phyloP scores from a whole-genome alignment of 2,329 filamentous ascomycete species.

The Apiospora koreana region DNA sequence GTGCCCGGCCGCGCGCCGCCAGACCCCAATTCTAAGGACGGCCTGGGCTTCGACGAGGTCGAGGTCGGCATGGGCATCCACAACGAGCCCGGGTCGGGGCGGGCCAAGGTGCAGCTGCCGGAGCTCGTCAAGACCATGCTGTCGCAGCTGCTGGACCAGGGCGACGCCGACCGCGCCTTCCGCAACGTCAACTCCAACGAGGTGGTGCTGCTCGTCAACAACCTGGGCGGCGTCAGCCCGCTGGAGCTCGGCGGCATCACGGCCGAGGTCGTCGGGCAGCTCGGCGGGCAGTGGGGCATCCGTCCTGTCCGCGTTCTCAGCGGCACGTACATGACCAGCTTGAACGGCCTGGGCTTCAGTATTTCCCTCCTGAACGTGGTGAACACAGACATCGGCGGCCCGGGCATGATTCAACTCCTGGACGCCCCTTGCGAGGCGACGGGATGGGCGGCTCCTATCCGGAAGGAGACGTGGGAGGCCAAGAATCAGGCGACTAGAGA shows the following conservation, averaged over 20 bases:
- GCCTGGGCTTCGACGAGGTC: constrained; percentile 56
- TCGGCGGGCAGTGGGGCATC: constrained; percentile 56
- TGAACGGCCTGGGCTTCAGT: constrained; percentile 77
- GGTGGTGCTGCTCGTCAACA: constrained; percentile 72
- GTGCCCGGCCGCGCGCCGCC: constrained; percentile 72
- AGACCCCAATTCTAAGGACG: constrained; percentile 53
- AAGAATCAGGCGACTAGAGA: constrained; percentile 50
- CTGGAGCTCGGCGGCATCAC: constrained; percentile 74
- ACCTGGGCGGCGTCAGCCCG: constrained; percentile 72
- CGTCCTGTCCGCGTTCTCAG: constrained; percentile 64
- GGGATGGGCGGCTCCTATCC: constrained; percentile 69
- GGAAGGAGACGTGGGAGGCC: constrained; percentile 63
- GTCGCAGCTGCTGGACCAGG: constrained; percentile 64
- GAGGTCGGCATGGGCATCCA: constrained; percentile 79
- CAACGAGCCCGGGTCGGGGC: constrained; percentile 64
- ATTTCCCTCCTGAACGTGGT: constrained; percentile 68
- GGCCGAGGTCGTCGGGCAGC: constrained; percentile 65
- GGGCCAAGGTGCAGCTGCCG: constrained; percentile 52
- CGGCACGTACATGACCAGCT: constrained; percentile 77
- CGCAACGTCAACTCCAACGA: constrained; percentile 62
- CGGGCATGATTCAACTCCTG: constrained; percentile 67
- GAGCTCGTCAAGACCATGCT: constrained; percentile 67
- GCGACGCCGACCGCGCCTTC: constrained; percentile 72
- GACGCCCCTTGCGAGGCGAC: constrained; percentile 70
- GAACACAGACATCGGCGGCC: constrained; percentile 57